A percentile compares a stretch with the other conserved stretches of the same genome.
These are phyloP conservation scores for Teratosphaeria destructans DNA, from an alignment of 2,329 filamentous ascomycete genomes.

Conservation along the genomic window DNA sequence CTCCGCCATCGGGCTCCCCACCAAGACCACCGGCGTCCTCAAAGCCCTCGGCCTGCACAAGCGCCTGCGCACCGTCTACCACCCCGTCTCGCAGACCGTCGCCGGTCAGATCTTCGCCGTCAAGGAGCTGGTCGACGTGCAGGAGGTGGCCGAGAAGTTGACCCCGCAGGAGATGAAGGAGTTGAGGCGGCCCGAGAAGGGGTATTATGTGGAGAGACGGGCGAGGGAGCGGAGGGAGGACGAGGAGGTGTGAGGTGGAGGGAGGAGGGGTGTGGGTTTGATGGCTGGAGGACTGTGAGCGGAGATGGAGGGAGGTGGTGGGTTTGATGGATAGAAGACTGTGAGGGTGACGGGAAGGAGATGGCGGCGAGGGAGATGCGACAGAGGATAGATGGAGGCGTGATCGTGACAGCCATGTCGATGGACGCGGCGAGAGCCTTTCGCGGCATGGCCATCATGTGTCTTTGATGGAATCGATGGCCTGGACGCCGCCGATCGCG, in stretches of 20 bases:
- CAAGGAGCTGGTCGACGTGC: constrained; percentile 79
- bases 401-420: too few species aligned
- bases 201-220: constrained; percentile 66
- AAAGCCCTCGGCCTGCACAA: constrained; percentile 75
- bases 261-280: neutral
- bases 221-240: constrained; percentile 10
- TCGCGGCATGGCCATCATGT: neutral
- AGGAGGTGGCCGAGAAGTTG: constrained; percentile 60
- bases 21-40: constrained; percentile 69
- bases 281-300: neutral
- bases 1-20: constrained; percentile 74
- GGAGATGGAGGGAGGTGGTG: neutral
- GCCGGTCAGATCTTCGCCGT: constrained; percentile 90
- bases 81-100: constrained; percentile 68
- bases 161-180: constrained; percentile 59
- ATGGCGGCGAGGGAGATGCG: neutral
- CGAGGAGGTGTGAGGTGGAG: neutral
- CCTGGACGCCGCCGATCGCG: too few species aligned
- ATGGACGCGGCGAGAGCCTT: neutral
- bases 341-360: neutral
- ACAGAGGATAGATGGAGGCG: too few species aligned
- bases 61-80: constrained; percentile 79
- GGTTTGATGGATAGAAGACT: neutral
- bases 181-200: constrained; percentile 62
- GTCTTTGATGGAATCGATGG: neutral